A percentile compares a stretch with the other conserved stretches of the same genome.
Conservation (phyloP, 345 rosid species). For the Brassica rapa region DNA sequence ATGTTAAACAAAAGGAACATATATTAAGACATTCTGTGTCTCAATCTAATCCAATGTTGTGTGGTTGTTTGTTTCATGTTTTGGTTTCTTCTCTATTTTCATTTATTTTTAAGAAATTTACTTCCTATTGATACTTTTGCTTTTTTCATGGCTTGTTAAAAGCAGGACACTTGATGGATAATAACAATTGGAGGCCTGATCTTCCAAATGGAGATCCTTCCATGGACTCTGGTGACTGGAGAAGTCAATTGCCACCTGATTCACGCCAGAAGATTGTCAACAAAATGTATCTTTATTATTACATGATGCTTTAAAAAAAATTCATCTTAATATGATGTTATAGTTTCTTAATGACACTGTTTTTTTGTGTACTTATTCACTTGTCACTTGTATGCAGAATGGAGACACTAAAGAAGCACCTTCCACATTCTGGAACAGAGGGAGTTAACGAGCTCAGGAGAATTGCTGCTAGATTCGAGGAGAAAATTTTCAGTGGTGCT, state of each 20-base stretch:
- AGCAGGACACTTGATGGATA: conserved; percentile 39
- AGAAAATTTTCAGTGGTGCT: conserved; percentile 69
- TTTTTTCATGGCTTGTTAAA: conserved; percentile 17
- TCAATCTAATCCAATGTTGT: conserved; percentile 7
- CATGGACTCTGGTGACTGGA: conserved; percentile 61
- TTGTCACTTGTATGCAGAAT: conserved; percentile 45
- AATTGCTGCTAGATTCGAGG: conserved; percentile 81
- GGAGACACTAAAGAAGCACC: conserved; percentile 63
- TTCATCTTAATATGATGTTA: background rate
- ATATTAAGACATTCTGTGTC: background rate
- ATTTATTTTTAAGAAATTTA: background rate
- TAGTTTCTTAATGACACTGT: background rate
- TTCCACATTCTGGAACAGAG: conserved; percentile 69
- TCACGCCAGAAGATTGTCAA: conserved; percentile 62
- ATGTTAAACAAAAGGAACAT: background rate
- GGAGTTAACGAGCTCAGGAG: conserved; percentile 70
- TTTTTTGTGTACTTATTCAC: conserved; percentile 10
- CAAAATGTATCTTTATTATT: conserved; percentile 51
- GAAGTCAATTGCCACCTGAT: conserved; percentile 54
- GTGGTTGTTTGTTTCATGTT: conserved; percentile 6
- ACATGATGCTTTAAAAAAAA: background rate
- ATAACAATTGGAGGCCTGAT: conserved; percentile 51
- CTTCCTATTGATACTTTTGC: background rate
- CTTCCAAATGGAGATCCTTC: conserved; percentile 49
- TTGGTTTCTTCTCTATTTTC: background rate